These are phyloP conservation scores for Psidium guajava DNA, from an alignment of 345 rosid genomes.

Conservation along the genomic window DNA sequence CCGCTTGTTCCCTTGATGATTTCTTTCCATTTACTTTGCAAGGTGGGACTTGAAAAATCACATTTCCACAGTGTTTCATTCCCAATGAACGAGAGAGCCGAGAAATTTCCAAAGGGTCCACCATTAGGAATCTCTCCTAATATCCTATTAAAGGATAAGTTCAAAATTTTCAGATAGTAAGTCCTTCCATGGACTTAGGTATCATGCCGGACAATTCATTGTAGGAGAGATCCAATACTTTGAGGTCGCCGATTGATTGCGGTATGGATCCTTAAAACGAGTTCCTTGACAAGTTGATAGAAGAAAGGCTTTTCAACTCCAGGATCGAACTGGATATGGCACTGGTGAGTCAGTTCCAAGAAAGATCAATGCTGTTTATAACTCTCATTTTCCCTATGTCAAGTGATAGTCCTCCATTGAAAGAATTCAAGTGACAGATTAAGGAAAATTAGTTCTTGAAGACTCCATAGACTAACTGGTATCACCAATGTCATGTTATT, in stretches of 20 bases:
- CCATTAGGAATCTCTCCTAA: neutral
- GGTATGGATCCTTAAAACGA: neutral
- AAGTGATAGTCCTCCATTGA: no score
- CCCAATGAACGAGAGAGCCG: neutral
- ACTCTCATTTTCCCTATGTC: no score
- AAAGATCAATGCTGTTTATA: neutral
- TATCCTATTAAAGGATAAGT: slow-evolving; percentile 1
- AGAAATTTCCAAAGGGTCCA: neutral
- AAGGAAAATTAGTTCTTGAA: no score
- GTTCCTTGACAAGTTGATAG: slow-evolving; percentile 1
- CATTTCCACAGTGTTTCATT: neutral
- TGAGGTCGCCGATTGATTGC: neutral
- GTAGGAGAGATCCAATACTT: neutral
- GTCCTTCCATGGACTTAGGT: neutral
- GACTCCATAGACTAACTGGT: neutral
- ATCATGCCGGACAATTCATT: neutral
- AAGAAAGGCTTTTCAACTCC: neutral
- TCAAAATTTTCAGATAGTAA: neutral
- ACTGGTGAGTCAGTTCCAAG: neutral
- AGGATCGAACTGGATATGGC: neutral
- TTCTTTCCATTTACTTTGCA: neutral
- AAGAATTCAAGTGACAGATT: no score
- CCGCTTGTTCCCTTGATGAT: neutral
- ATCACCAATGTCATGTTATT: neutral
- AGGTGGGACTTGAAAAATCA: neutral